Percentiles rank a stretch among this genome's conserved stretches.
These are phyloP conservation scores for Penicillium chermesinum DNA, from an alignment of 495 filamentous ascomycete genomes.

Conservation along the genomic window DNA sequence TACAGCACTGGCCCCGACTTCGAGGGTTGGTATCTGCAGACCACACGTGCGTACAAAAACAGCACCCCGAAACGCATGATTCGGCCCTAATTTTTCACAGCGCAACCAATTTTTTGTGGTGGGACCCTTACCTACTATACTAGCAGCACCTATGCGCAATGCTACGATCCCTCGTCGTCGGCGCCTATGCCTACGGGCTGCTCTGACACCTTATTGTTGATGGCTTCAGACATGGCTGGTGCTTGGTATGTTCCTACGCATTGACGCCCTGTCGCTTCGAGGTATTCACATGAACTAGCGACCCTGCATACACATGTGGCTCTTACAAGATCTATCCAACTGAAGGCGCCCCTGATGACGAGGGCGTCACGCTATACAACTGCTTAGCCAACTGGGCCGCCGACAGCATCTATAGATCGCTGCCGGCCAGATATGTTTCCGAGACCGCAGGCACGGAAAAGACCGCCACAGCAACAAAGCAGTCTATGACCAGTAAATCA, in stretches of 20 bases:
- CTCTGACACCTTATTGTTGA: constrained; percentile 4
- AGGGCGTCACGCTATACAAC: constrained; percentile 3
- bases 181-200: constrained; percentile 7
- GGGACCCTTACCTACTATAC: constrained; percentile 5
- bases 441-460: constrained; percentile 1
- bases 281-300: background rate
- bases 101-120: constrained; percentile 9
- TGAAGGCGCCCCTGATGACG: background rate
- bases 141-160: constrained; percentile 6
- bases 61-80: background rate
- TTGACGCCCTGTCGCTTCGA: background rate
- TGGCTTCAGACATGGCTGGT: background rate
- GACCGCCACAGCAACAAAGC: background rate
- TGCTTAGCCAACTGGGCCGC: constrained; percentile 11
- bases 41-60: constrained; percentile 7
- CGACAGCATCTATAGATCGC: constrained; percentile 9
- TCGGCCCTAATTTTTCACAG: constrained; percentile 1
- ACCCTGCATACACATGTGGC: background rate
- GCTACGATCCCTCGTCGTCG: constrained; percentile 4
- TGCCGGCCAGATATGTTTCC: constrained; percentile 7
- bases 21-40: constrained; percentile 9
- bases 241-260: constrained; percentile 2
- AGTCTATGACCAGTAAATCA: constrained; percentile 3
- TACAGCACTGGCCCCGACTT: constrained; percentile 4
- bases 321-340: constrained; percentile 10